These are phyloP conservation scores for Astragalus glycyphyllos DNA, from an alignment of 306 rosid genomes.

Conservation along the genomic window DNA sequence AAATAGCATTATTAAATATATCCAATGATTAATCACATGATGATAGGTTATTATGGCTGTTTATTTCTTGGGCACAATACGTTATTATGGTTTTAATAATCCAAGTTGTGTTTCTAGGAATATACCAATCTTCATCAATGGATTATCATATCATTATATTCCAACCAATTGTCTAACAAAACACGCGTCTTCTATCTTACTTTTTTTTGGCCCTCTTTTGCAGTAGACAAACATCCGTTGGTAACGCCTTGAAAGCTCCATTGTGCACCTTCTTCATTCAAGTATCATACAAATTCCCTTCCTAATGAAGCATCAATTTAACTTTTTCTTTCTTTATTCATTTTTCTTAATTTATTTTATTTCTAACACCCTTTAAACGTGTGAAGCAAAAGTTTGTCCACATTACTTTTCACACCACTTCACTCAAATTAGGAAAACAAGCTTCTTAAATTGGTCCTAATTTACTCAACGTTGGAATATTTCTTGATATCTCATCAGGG, in stretches of 20 bases:
- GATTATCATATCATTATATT: no score
- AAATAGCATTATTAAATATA: no score
- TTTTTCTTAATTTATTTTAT: no score
- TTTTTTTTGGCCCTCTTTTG: not conserved
- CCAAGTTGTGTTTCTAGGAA: no score
- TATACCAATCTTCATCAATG: no score
- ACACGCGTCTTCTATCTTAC: no score
- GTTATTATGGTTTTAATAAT: no score
- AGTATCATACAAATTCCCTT: slow-evolving; percentile 11
- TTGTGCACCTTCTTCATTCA: not conserved
- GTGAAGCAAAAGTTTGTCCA: not conserved
- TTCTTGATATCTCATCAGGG: slow-evolving; percentile 4
- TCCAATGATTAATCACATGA: no score
- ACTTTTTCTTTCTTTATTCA: not conserved
- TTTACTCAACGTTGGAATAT: slow-evolving; percentile 7
- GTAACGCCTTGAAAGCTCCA: not conserved
- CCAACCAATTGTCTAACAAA: no score
- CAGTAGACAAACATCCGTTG: not conserved
- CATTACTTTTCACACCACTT: slow-evolving; percentile 32
- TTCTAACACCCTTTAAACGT: not conserved
- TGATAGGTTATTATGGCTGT: no score
- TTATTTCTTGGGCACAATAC: no score
- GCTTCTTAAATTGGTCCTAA: not conserved
- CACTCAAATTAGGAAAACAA: slow-evolving; percentile 35
- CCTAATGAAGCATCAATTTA: slow-evolving; percentile 32